Evolutionary conservation across 2,329 filamentous ascomycete species (phyloP), one percentile per base, ranked within the genome.

Genomic region (Diplocarpon mali): DNA sequence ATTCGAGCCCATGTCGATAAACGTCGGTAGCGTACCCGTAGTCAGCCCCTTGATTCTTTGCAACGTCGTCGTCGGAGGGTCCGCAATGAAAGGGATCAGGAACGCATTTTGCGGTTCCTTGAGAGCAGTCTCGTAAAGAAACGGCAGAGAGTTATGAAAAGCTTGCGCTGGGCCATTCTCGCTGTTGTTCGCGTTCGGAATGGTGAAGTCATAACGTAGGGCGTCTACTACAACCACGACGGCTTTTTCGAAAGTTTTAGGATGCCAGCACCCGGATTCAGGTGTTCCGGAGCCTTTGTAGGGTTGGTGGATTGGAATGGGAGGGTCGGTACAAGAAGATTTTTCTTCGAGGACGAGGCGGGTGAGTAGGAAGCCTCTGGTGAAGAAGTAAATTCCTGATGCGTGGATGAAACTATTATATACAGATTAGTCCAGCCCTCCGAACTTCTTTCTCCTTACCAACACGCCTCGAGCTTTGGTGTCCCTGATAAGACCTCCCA

Each of bases 141-240:
- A 77, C 1, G 88, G 85, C 29, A 98, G 75, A 5, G 88, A 83
- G 62, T 98, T 84, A 64, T 95, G 89, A 63, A 86, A 98, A 48
- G 83, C 68, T 11, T 62, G 62, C 17, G 51, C 48, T n/a, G 71
- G 66, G 40, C 60, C 59, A 42, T 42, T 40, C 15, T 43, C 35
- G 29, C 68, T 69, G 38, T 67, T 59, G 54, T 71, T 64, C 36
- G 70, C 66, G 48, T 83, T 81, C 0, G 92, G 92, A 10, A 96
- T 78, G 0, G 90, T 93, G 57, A 98, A 98, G 64, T 98, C 92
- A 66, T 98, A 98, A 48, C 92, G 83, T 47, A 98, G 72, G 42
- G 92, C 92, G 64, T 98, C 92, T 46, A 98, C 83, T 40, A 98
- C 69, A 45, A 98, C 76, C 17, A 98, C 75, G 38, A 98, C 80